Conservation (phyloP, 2,329 filamentous ascomycete species). For the Drechslerella coelobrocha region DNA sequence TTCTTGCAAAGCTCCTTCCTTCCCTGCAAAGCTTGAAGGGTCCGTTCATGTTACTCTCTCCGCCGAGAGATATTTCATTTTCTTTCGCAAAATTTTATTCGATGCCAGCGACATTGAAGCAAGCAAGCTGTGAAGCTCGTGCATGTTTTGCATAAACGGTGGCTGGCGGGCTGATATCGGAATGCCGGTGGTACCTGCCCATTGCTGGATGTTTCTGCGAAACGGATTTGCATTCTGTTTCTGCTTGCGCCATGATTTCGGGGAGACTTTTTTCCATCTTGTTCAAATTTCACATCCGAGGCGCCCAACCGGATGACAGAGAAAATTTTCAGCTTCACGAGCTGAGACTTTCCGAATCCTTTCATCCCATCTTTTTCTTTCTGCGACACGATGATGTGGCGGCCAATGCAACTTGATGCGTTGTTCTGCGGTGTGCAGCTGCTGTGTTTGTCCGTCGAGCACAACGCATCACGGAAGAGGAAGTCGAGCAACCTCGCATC, state of each 20-base stretch:
- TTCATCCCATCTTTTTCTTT: conserved; percentile 48
- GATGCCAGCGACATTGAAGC: neutral
- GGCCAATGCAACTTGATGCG: conserved; percentile 18
- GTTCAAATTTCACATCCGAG: conserved; percentile 10
- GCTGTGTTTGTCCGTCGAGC: conserved; percentile 10
- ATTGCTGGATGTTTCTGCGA: neutral
- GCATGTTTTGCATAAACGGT: conserved; percentile 7
- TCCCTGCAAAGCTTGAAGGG: no score
- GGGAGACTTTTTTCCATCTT: neutral
- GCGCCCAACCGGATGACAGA: conserved; percentile 11
- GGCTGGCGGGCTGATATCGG: conserved; percentile 7
- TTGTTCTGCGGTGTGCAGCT: conserved; percentile 2
- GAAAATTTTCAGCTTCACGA: conserved; percentile 9
- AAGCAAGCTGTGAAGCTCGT: conserved; percentile 4
- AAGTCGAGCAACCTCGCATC: conserved; percentile 9
- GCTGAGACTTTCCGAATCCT: conserved; percentile 11
- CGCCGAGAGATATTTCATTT: no score
- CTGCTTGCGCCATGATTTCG: neutral
- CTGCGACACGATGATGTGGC: conserved; percentile 12
- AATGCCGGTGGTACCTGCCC: neutral
- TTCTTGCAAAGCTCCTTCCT: no score
- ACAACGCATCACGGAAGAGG: conserved; percentile 4
- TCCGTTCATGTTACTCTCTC: no score
- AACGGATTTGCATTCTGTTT: no score
- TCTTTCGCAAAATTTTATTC: no score